These are phyloP conservation scores for Colletotrichum gigasporum DNA, from an alignment of 2,329 filamentous ascomycete genomes.

Conservation along the genomic window DNA sequence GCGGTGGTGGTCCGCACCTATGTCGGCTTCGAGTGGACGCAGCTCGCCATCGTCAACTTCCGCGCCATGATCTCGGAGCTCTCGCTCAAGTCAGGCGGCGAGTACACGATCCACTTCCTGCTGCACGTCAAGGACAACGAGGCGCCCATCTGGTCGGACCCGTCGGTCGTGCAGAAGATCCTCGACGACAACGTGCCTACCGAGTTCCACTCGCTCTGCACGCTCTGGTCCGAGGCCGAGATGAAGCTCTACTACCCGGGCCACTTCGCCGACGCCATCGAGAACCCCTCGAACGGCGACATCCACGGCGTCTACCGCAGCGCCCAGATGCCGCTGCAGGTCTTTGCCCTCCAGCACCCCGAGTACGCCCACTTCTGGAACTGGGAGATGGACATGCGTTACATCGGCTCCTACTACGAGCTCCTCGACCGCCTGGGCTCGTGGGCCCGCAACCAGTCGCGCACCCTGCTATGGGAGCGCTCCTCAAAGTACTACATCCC, in stretches of 20 bases:
- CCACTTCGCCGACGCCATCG: conserved; percentile 74
- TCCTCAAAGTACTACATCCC: conserved; percentile 82
- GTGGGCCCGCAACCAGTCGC: conserved; percentile 75
- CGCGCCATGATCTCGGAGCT: conserved; percentile 84
- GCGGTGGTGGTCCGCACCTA: conserved; percentile 85
- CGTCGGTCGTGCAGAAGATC: conserved; percentile 75
- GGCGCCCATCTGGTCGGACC: conserved; percentile 83
- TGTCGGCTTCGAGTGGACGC: conserved; percentile 80
- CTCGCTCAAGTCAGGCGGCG: conserved; percentile 78
- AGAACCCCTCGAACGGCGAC: conserved; percentile 64
- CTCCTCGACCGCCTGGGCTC: conserved; percentile 73
- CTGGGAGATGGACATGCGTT: conserved; percentile 76
- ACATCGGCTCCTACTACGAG: conserved; percentile 75
- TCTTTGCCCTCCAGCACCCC: conserved; percentile 70
- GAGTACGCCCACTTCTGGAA: conserved; percentile 77
- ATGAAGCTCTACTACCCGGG: conserved; percentile 82
- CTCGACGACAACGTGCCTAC: conserved; percentile 72
- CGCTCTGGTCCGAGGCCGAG: conserved; percentile 85
- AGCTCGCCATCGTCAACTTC: conserved; percentile 81
- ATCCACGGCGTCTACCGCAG: conserved; percentile 77
- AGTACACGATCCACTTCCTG: conserved; percentile 85
- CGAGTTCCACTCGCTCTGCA: conserved; percentile 84
- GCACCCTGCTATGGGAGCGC: conserved; percentile 81
- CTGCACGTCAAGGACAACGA: conserved; percentile 86
- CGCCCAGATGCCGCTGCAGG: conserved; percentile 69